Evolutionary conservation across 164 flowering plant genomes (phyloP).

Genomic region (Aristolochia fimbriata): DNA sequence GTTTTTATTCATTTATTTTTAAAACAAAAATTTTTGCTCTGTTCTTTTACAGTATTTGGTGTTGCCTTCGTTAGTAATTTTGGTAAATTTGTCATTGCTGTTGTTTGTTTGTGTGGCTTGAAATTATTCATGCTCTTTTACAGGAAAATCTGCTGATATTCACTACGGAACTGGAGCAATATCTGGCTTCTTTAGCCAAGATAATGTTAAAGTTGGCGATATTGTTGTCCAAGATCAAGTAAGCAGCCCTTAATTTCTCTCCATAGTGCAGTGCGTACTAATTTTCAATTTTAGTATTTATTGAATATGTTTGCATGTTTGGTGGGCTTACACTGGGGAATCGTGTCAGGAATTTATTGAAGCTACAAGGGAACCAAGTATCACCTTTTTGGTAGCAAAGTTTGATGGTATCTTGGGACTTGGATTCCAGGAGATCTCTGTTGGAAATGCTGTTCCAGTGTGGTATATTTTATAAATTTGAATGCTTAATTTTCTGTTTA

Average conservation of each 20-base stretch:
- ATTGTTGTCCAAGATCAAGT: slow-evolving; percentile 76
- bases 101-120: not conserved
- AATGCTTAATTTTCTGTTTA: no score
- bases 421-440: slow-evolving; percentile 85
- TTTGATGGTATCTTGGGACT: slow-evolving; percentile 96
- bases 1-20: no score
- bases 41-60: not conserved
- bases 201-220: slow-evolving; percentile 60
- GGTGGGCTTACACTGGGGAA: not conserved
- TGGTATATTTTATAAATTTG: slow-evolving; percentile 35
- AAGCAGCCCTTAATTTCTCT: not conserved
- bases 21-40: no score
- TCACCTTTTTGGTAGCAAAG: slow-evolving; percentile 76
- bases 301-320: no score
- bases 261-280: not conserved
- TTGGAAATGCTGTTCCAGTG: slow-evolving; percentile 67
- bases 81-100: not conserved
- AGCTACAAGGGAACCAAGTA: slow-evolving; percentile 71
- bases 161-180: slow-evolving; percentile 86
- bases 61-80: not conserved
- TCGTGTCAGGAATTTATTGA: slow-evolving; percentile 70
- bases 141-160: slow-evolving; percentile 62
- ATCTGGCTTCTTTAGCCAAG: slow-evolving; percentile 77
- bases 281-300: not conserved
- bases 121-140: not conserved